Conservation (phyloP, 2,329 filamentous ascomycete genomes). For the Pseudogymnoascus sp. region DNA sequence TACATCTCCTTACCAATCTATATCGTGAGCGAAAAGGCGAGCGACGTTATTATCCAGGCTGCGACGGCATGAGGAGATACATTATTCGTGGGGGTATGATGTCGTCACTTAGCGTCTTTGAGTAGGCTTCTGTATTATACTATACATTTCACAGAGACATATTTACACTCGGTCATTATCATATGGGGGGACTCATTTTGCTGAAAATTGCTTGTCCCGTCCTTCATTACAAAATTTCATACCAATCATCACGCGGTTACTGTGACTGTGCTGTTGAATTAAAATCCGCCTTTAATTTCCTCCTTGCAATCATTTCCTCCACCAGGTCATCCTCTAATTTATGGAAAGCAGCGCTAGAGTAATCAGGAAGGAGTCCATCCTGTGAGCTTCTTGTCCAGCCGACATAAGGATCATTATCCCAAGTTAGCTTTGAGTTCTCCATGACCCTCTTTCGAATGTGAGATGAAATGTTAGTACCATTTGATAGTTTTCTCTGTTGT, state of each 20-base stretch:
- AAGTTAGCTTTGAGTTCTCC: conserved; percentile 10
- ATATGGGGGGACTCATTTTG: background rate
- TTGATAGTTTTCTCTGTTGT: conserved; percentile 13
- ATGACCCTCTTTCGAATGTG: conserved; percentile 17
- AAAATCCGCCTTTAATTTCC: background rate
- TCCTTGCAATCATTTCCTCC: conserved; percentile 13
- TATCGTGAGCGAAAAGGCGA: conserved; percentile 55
- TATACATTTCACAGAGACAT: conserved; percentile 2
- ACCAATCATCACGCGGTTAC: background rate
- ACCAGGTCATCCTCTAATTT: conserved; percentile 14
- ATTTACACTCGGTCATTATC: background rate
- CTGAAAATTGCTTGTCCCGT: background rate
- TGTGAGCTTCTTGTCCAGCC: conserved; percentile 15
- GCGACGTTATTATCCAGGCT: conserved; percentile 41
- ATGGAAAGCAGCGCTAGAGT: conserved; percentile 12
- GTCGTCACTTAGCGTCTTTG: background rate
- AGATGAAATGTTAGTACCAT: conserved; percentile 17
- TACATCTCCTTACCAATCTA: conserved; percentile 46
- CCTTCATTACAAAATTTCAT: background rate
- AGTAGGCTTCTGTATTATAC: background rate
- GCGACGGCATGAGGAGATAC: background rate
- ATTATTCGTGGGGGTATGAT: background rate
- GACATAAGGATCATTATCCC: conserved; percentile 10
- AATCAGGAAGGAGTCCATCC: conserved; percentile 12
- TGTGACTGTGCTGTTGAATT: no score